Evolutionary conservation across 176 grass and related monocot genomes (phyloP), one percentile per base, ranked within the genome.

Genomic region (Calamus simplicifolius): DNA sequence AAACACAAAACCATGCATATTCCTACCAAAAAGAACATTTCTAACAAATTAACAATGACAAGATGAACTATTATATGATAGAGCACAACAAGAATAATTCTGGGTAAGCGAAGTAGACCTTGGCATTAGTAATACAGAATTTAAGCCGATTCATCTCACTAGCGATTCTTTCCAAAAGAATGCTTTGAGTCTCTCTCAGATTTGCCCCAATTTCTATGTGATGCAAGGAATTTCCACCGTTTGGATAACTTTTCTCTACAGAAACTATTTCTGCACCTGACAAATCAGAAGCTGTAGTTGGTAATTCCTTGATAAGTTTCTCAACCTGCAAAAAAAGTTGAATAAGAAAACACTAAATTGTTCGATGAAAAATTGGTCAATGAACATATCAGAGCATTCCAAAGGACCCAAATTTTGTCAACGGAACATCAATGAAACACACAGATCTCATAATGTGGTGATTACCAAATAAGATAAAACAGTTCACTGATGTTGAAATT

Each of bases 71-170:
- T 12, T 43, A 43, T 13, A 43, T 43, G 10, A 43, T 43, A 38
- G 5, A 28, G 59, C 30, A 62, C 59, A 62, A 25, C 19, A 62
- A 59, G 6, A 27, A 25, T 27, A 38, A 56, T 56, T 57, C 18
- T 60, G 4, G 15, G 50, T 49, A 48, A 61, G 48, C 53, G 57
- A 68, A 48, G 76, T 72, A 48, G 75, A 92, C 93, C 93, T 92
- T 74, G 56, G 88, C 79, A 18, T 92, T 76, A 56, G 84, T 90
- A 55, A 85, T 92, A 59, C 85, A 88, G 82, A 98, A 98, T 70
- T 98, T 98, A 19, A 98, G 82, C 49, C 93, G 66, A 67, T 92
- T 98, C 88, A 98, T 98, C 76, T 98, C 88, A 0, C 93, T 98
- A 1, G 93, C 93, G 0, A 98, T 98, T 69, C 93, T 88, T 92